Conservation (phyloP, 108 stramenopile genomes). For the Schizochytrium sp. region DNA sequence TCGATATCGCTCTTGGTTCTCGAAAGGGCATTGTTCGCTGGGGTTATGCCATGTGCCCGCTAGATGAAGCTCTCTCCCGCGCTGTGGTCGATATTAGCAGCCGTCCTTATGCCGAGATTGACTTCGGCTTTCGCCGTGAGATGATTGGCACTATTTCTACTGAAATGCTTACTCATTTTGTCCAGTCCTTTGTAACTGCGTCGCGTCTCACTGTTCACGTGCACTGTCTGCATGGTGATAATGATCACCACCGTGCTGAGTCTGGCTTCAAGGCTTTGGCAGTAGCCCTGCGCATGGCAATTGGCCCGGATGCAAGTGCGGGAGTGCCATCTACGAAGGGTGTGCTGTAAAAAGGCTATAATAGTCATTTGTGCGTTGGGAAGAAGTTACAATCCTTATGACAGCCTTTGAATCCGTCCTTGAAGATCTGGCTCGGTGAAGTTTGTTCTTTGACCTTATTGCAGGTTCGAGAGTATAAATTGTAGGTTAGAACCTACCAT, state of each 20-base stretch:
- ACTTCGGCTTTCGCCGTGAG: conserved; percentile 70
- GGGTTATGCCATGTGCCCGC: conserved; percentile 71
- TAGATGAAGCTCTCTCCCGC: conserved; percentile 76
- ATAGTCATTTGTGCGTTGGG: too few species aligned
- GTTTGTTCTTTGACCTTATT: too few species aligned
- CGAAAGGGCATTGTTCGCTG: conserved; percentile 72
- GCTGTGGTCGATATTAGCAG: conserved; percentile 75
- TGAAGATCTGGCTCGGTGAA: too few species aligned
- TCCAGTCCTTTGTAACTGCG: conserved; percentile 73
- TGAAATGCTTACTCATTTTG: conserved; percentile 75
- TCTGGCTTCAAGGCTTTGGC: conserved; percentile 75
- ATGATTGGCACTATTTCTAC: conserved; percentile 74
- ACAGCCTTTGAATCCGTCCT: too few species aligned
- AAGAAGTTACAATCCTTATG: too few species aligned
- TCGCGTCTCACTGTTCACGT: conserved; percentile 75
- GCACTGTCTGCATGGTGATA: conserved; percentile 71
- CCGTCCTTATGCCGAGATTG: conserved; percentile 72
- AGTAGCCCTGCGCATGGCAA: conserved; percentile 71
- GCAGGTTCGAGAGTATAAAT: too few species aligned
- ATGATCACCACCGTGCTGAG: conserved; percentile 79
- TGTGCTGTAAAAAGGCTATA: conserved; percentile 59
- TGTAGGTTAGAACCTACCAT: too few species aligned
- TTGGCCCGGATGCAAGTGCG: conserved; percentile 67
- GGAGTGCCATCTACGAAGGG: conserved; percentile 76
- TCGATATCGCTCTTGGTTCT: conserved; percentile 70